Conservation (phyloP, 1,284 basidiomycete species). For the Papiliotrema fonsecae region DNA sequence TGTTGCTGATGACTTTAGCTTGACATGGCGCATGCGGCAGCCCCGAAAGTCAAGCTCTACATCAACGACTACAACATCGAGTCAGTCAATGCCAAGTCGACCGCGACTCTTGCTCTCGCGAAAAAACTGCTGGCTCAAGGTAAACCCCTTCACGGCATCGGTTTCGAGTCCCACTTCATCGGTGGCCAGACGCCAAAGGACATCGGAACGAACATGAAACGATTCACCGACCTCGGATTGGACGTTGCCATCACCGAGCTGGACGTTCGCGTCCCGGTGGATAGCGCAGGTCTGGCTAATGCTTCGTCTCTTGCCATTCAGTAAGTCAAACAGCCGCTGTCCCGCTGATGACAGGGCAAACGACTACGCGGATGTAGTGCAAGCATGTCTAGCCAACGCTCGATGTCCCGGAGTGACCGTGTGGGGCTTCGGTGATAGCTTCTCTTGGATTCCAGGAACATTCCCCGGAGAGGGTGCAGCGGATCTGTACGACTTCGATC, state of each 20-base stretch:
- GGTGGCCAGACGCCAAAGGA: slow-evolving; percentile 24
- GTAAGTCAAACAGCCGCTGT: slow-evolving; percentile 8
- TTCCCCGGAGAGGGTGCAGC: slow-evolving; percentile 35
- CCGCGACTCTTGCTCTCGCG: slow-evolving; percentile 17
- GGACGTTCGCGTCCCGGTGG: slow-evolving; percentile 29
- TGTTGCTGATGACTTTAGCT: slow-evolving; percentile 11
- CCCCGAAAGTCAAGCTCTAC: slow-evolving; percentile 37
- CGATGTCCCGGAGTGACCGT: slow-evolving; percentile 35
- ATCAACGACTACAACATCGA: slow-evolving; percentile 43
- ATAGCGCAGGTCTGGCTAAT: slow-evolving; percentile 20
- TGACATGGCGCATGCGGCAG: slow-evolving; percentile 28
- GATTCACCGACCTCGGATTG: slow-evolving; percentile 32
- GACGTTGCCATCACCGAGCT: slow-evolving; percentile 40
- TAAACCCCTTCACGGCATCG: slow-evolving; percentile 29
- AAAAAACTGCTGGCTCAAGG: slow-evolving; percentile 19
- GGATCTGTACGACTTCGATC: slow-evolving; percentile 27
- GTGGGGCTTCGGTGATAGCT: slow-evolving; percentile 25
- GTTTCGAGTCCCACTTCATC: slow-evolving; percentile 36
- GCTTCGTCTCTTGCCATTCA: slow-evolving; percentile 21
- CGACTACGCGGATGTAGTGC: slow-evolving; percentile 24
- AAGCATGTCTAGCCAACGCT: slow-evolving; percentile 27
- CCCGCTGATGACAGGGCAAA: slow-evolving; percentile 12
- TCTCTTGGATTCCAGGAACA: slow-evolving; percentile 37
- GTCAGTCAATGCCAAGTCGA: slow-evolving; percentile 29
- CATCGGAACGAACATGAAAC: slow-evolving; percentile 23